Base-by-base conservation (phyloP, 768 basidiomycete genomes). In the Suillus paluster region DNA sequence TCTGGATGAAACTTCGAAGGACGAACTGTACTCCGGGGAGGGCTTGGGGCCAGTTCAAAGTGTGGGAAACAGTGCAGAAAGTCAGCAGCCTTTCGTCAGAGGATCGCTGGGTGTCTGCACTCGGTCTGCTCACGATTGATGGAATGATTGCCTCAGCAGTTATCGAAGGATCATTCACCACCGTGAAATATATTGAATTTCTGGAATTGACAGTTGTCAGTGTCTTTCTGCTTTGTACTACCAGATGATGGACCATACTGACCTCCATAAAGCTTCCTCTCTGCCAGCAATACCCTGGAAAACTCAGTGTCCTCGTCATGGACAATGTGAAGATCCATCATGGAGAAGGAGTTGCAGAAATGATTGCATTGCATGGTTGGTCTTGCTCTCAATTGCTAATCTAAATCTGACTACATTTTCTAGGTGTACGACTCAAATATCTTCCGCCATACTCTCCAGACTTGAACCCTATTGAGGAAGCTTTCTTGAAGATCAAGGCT, bases 391-490 rank as follows among this genome's bases (percentile, higher is more conserved):
- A 41, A 41, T 41, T 41, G 15, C 39, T 41, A 41, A 41, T 17
- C 15, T 17, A 41, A 41, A 41, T 41, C 17, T 41, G 15, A 41
- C 39, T 41, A 41, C 3, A 6, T 34, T 61, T 38, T 50, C 44
- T 49, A 76, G 75, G 67, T 58, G 70, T 74, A n/a, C 62, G 62
- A 1, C 52, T 76, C 21, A 61, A 69, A 21, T 79, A 61, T 55
- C 70, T 79, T 12, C 77, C 73, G 0, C 73, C 77, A 10, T 79
- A 80, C 53, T 80, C 73, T 1, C 78, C 76, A 0, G 75, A 79
- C 60, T 73, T 69, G 54, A 79, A 79, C 60, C 78, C 78, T 0
- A 79, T 79, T 49, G 76, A 79, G 54, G 66, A 70, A 41, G 71
- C 69, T 0, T 76, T 77, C 57, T 67, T 72, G 0, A 50, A 57